Base-by-base conservation (phyloP, 345 rosid species). In the Dipteronia dyeriana region DNA sequence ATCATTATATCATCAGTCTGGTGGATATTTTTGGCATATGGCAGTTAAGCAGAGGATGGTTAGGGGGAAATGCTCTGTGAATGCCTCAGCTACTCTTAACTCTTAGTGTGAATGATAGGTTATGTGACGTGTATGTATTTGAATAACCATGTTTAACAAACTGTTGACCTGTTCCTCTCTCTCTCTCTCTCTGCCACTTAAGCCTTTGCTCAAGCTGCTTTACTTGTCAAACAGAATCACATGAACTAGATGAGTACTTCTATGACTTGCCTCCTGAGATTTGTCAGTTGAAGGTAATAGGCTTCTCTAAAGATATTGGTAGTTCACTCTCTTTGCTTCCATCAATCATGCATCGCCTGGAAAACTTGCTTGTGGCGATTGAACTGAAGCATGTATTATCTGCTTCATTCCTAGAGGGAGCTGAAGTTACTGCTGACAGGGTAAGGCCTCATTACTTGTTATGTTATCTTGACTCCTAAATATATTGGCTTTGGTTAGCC, bases 341-440 rank as follows among this genome's bases (percentile, higher is more conserved):
- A 73, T 95, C 99, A 80, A 54, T 95, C 75, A 95, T 95, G 96
- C 98, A 91, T 75, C 98, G 94, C 65, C 73, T 95, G 74, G 95
- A 93, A 82, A 93, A 90, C 91, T 87, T 93, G 78, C 97, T 95
- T 29, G 95, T 93, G 73, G 99, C 99, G 63, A 87, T 91, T 78
- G 95, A 95, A 86, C 88, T 95, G 89, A 93, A 87, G 88, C 72
- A 83, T 56, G 14, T 79, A 75, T 86, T 93, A 76, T 86, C 94
- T 74, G 82, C 77, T 73, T 89, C 96, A 31, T 93, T 95, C 71
- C 84, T 87, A 0, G 97, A 91, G 88, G 94, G 90, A 76, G 85
- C 86, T 81, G 86, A 87, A 88, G 90, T 95, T 85, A 82, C 92
- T 78, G 91, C 93, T 49, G 34, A 64, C 73, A 89, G 80, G 80